Percentiles rank a stretch among this genome's conserved stretches.
Conservation (phyloP, 2,329 filamentous ascomycete species). For the Verticillium longisporum region DNA sequence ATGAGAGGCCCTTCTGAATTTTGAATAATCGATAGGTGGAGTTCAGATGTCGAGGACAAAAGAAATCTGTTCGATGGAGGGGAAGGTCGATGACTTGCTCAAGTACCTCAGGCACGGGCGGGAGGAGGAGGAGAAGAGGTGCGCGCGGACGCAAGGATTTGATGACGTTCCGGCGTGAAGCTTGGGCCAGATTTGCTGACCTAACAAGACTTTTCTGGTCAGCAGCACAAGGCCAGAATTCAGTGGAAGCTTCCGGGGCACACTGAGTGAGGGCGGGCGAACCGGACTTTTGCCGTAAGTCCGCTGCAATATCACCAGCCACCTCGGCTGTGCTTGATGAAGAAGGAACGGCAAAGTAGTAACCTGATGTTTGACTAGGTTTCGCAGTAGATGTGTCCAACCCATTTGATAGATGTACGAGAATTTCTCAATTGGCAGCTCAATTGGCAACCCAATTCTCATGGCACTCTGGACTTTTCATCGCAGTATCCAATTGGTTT, state of each 20-base stretch:
- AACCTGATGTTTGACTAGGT: too few relatives aligned
- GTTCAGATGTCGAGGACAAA: not conserved
- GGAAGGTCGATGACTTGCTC: not conserved
- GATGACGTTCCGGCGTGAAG: slow-evolving; percentile 8
- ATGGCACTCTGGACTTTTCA: too few relatives aligned
- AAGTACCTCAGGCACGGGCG: slow-evolving; percentile 1
- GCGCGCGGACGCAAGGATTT: slow-evolving; percentile 7
- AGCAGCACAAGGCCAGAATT: slow-evolving; percentile 2
- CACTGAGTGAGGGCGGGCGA: not conserved
- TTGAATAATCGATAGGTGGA: not conserved
- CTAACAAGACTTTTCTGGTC: not conserved
- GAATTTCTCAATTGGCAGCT: too few relatives aligned
- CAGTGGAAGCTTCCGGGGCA: slow-evolving; percentile 10
- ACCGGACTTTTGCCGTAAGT: not conserved
- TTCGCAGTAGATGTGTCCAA: too few relatives aligned
- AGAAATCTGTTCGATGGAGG: not conserved
- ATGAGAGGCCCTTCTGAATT: slow-evolving; percentile 8
- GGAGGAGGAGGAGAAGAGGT: not conserved
- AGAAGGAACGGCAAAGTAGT: too few relatives aligned
- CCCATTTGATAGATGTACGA: too few relatives aligned
- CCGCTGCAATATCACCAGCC: not conserved
- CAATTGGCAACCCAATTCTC: too few relatives aligned
- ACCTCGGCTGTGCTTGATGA: not conserved
- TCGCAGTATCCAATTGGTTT: too few relatives aligned
- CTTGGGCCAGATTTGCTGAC: not conserved